These are phyloP conservation scores for Microdochium nivale DNA, from an alignment of 2,329 filamentous ascomycete genomes.

Conservation along the genomic window DNA sequence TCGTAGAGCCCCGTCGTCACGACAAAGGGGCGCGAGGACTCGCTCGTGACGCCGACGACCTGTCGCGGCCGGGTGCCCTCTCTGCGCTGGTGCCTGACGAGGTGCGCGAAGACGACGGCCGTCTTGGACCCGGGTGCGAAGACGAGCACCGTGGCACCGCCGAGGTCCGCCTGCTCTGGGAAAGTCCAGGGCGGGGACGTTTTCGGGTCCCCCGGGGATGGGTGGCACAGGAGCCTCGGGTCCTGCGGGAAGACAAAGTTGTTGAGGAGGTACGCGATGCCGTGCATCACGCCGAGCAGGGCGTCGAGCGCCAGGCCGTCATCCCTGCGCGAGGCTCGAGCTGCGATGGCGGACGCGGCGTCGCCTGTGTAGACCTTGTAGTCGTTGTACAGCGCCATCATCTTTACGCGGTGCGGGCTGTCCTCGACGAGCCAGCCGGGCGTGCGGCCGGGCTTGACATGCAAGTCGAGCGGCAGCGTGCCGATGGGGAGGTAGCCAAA, in stretches of 20 bases:
- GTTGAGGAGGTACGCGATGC: slow-evolving; percentile 21
- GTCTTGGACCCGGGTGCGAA: slow-evolving; percentile 20
- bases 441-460: slow-evolving; percentile 17
- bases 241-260: slow-evolving; percentile 21
- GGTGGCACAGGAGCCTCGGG: slow-evolving; percentile 10
- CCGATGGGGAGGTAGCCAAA: slow-evolving; percentile 36
- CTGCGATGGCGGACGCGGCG: slow-evolving; percentile 6
- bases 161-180: slow-evolving; percentile 20
- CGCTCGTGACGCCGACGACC: slow-evolving; percentile 16
- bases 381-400: slow-evolving; percentile 36
- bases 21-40: slow-evolving; percentile 13
- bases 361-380: slow-evolving; percentile 16
- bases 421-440: slow-evolving; percentile 26
- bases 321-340: slow-evolving; percentile 3
- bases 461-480: slow-evolving; percentile 25
- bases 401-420: slow-evolving; percentile 22
- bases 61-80: slow-evolving; percentile 5
- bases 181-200: slow-evolving; percentile 13
- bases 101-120: slow-evolving; percentile 11
- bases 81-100: slow-evolving; percentile 5
- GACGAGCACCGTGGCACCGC: slow-evolving; percentile 21
- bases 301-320: slow-evolving; percentile 14
- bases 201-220: slow-evolving; percentile 3
- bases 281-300: slow-evolving; percentile 15
- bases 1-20: slow-evolving; percentile 15